Evolutionary conservation across 1,284 basidiomycete species (phyloP).

Genomic region (Ustilago tritici): DNA sequence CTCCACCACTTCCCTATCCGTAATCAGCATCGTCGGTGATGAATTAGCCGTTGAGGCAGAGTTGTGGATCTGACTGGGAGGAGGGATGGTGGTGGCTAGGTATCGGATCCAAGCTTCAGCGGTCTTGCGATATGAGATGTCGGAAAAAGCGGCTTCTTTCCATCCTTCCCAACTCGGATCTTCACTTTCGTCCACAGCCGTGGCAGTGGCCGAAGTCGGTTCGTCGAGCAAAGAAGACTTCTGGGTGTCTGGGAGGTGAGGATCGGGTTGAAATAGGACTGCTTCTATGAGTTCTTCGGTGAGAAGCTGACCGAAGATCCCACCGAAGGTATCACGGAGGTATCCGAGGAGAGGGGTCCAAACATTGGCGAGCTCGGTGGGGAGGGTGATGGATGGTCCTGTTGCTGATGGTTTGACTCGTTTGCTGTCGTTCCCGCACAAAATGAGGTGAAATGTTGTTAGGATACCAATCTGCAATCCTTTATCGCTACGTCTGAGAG

Average conservation of each 20-base stretch:
- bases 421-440: slow-evolving; percentile 9
- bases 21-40: slow-evolving; percentile 15
- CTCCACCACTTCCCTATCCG: slow-evolving; percentile 23
- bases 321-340: slow-evolving; percentile 30
- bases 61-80: slow-evolving; percentile 7
- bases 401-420: slow-evolving; percentile 11
- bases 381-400: slow-evolving; percentile 16
- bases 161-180: slow-evolving; percentile 26
- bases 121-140: slow-evolving; percentile 29
- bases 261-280: background rate
- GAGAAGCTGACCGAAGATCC: slow-evolving; percentile 32
- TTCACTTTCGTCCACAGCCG: background rate
- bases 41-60: background rate
- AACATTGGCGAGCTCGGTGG: slow-evolving; percentile 18
- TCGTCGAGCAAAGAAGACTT: background rate
- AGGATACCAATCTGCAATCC: no score
- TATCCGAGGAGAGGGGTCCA: slow-evolving; percentile 42
- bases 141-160: slow-evolving; percentile 14
- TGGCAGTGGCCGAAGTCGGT: background rate
- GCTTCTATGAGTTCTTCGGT: slow-evolving; percentile 35
- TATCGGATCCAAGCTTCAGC: slow-evolving; percentile 42
- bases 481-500: background rate
- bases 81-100: slow-evolving; percentile 23
- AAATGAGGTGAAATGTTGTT: background rate
- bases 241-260: background rate